These are phyloP conservation scores for Lactarius vividus DNA, from an alignment of 768 basidiomycete genomes.

Conservation along the genomic window DNA sequence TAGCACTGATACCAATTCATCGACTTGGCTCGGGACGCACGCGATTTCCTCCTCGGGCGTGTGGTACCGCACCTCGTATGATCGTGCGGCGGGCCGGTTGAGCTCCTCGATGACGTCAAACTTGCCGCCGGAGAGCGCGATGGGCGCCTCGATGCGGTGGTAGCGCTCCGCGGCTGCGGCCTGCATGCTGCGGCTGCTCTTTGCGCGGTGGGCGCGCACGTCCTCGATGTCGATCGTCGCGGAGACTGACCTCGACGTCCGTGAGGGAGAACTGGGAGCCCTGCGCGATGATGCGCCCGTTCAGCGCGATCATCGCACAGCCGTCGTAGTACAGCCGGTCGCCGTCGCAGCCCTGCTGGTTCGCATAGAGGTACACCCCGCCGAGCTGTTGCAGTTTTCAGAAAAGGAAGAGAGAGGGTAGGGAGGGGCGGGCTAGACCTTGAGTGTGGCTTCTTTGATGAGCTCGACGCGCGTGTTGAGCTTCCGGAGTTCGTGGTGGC, in stretches of 20 bases:
- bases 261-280: constrained; percentile 94
- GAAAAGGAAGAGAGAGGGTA: neutral
- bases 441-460: constrained; percentile 94
- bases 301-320: constrained; percentile 92
- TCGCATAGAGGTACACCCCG: constrained; percentile 96
- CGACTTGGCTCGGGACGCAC: constrained; percentile 50
- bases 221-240: constrained; percentile 98
- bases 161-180: constrained; percentile 75
- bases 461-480: constrained; percentile 87
- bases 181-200: constrained; percentile 85
- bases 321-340: constrained; percentile 98
- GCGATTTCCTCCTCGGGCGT: constrained; percentile 95
- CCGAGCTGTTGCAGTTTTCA: constrained; percentile 59
- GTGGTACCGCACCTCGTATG: constrained; percentile 67
- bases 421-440: constrained; percentile 47
- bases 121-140: constrained; percentile 73
- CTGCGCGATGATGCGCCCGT: constrained; percentile 89
- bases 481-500: constrained; percentile 98
- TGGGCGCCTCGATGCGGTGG: constrained; percentile 77
- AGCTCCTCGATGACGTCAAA: constrained; percentile 53
- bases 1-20: neutral
- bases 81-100: constrained; percentile 26
- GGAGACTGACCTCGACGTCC: constrained; percentile 94
- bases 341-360: constrained; percentile 98
- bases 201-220: constrained; percentile 84